A percentile compares a stretch with the other conserved stretches of the same genome.
Conservation (phyloP, 2,329 filamentous ascomycete genomes). For the Penicillium freii region DNA sequence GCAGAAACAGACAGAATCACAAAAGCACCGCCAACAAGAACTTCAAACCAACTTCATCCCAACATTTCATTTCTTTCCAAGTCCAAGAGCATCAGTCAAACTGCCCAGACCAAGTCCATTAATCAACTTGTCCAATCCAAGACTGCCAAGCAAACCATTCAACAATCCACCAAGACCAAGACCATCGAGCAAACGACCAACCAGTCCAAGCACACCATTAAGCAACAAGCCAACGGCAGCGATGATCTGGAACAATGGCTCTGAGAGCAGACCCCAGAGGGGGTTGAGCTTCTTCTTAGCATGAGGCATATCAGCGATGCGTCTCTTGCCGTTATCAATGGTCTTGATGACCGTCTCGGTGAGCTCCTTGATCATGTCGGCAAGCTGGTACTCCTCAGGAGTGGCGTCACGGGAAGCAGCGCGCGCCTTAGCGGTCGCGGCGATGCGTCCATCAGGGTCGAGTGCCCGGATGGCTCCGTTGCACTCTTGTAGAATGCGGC, state of each 20-base stretch:
- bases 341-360: slow-evolving; percentile 76
- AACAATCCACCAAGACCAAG: slow-evolving; percentile 80
- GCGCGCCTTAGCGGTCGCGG: slow-evolving; percentile 80
- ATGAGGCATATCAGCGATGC: slow-evolving; percentile 86
- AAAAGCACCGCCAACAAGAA: not conserved
- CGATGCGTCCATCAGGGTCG: slow-evolving; percentile 83
- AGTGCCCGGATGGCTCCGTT: slow-evolving; percentile 84
- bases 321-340: slow-evolving; percentile 84
- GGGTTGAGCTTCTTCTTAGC: slow-evolving; percentile 94
- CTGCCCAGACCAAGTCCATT: slow-evolving; percentile 53
- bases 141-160: slow-evolving; percentile 69
- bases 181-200: slow-evolving; percentile 75
- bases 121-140: slow-evolving; percentile 61
- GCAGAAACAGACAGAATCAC: not conserved
- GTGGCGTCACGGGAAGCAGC: slow-evolving; percentile 71
- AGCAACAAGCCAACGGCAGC: slow-evolving; percentile 82
- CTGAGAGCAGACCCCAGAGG: slow-evolving; percentile 69
- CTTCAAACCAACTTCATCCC: not conserved
- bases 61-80: slow-evolving; percentile 51
- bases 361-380: slow-evolving; percentile 79
- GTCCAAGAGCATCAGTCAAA: slow-evolving; percentile 39
- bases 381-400: slow-evolving; percentile 79
- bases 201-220: slow-evolving; percentile 77
- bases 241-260: slow-evolving; percentile 89
- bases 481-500: slow-evolving; percentile 77